Conservation (phyloP, 2,329 filamentous ascomycete species). For the Apiospora phragmitis region DNA sequence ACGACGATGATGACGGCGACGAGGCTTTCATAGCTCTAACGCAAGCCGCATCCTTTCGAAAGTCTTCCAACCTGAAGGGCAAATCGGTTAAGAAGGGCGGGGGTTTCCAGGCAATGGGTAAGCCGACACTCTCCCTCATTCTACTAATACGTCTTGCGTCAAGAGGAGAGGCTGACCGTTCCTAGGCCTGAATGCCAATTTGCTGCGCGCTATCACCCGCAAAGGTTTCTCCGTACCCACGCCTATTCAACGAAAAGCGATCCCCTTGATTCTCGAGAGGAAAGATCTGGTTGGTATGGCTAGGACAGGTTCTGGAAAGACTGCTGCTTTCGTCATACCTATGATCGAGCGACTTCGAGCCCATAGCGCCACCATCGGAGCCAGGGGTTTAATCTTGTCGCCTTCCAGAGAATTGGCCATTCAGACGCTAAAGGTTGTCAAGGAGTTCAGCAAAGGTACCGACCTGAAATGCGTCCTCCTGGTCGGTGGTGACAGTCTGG, state of each 20-base stretch:
- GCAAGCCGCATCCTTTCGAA: conserved; percentile 86
- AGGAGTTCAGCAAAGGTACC: conserved; percentile 87
- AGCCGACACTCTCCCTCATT: conserved; percentile 20
- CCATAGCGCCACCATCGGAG: conserved; percentile 84
- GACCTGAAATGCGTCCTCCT: conserved; percentile 88
- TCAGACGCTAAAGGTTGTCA: conserved; percentile 94
- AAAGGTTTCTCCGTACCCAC: conserved; percentile 97
- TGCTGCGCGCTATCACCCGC: conserved; percentile 86
- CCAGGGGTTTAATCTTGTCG: conserved; percentile 83
- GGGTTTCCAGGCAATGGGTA: conserved; percentile 93
- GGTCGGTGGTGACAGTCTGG: conserved; percentile 91
- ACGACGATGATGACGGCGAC: conserved; percentile 65
- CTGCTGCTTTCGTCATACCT: conserved; percentile 94
- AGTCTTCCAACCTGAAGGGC: conserved; percentile 78
- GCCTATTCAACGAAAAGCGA: conserved; percentile 95
- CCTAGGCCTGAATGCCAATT: conserved; percentile 71
- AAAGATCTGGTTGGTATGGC: conserved; percentile 99
- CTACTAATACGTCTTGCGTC: background rate
- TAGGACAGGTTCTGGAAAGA: conserved; percentile 97
- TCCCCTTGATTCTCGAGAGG: conserved; percentile 83
- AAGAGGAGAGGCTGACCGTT: conserved; percentile 15
- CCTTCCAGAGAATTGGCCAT: conserved; percentile 92
- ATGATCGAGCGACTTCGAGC: conserved; percentile 94
- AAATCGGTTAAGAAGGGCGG: conserved; percentile 91
- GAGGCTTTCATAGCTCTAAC: conserved; percentile 88